These are phyloP conservation scores for Rhodotorula sp. DNA, from an alignment of 1,284 basidiomycete species.

Conservation along the genomic window DNA sequence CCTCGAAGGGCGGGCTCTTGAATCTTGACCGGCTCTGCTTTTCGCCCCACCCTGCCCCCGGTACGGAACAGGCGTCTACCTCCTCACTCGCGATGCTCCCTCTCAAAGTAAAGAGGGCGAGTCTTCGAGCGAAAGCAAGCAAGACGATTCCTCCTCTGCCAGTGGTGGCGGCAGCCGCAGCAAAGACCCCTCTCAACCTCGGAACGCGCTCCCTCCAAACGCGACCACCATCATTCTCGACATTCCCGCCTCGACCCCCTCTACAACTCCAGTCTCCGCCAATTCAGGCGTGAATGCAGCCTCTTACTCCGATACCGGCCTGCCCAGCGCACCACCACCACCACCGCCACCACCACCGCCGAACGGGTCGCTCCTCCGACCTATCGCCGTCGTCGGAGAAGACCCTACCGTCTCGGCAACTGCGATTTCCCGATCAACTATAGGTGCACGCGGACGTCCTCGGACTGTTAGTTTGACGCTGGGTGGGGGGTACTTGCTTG, in stretches of 20 bases:
- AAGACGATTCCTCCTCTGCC: not conserved
- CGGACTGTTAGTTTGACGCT: slow-evolving; percentile 4
- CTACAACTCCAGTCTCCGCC: not conserved
- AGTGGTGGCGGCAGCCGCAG: too few relatives aligned
- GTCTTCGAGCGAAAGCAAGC: not conserved
- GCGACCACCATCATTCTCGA: not conserved
- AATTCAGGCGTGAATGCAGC: not conserved
- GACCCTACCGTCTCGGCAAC: not conserved
- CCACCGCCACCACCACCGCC: not conserved
- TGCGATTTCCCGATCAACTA: not conserved
- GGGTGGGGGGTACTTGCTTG: slow-evolving; percentile 8
- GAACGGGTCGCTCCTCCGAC: not conserved
- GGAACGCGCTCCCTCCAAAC: not conserved
- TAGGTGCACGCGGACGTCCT: not conserved
- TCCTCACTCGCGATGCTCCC: slow-evolving; percentile 25
- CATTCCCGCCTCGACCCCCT: not conserved
- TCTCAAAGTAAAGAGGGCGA: not conserved
- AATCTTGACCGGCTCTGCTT: not conserved
- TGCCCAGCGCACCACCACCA: too few relatives aligned
- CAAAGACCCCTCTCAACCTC: not conserved
- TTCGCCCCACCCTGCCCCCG: too few relatives aligned
- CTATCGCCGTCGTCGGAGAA: not conserved
- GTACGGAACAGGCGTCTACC: slow-evolving; percentile 19
- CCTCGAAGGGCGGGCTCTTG: too few relatives aligned
- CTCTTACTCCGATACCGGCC: too few relatives aligned